Conservation (phyloP, 108 stramenopile genomes). For the Skeletonema marinoi region DNA sequence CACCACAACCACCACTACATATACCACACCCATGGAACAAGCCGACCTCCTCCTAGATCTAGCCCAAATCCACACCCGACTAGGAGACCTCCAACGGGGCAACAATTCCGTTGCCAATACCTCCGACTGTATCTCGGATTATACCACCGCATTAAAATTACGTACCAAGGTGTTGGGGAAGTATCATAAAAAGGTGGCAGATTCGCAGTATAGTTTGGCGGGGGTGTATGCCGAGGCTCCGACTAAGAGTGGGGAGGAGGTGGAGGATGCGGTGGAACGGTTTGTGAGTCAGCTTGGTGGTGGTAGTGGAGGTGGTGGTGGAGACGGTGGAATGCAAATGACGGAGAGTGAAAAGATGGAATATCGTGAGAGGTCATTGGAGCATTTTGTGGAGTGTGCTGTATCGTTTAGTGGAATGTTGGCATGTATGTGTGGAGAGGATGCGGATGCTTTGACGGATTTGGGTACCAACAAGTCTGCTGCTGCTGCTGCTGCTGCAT, state of each 20-base stretch:
- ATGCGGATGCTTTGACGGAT: constrained; percentile 48
- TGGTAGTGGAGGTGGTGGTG: constrained; percentile 1
- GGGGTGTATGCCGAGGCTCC: constrained; percentile 56
- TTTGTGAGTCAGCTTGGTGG: constrained; percentile 17
- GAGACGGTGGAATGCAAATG: constrained; percentile 1
- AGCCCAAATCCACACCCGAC: constrained; percentile 74
- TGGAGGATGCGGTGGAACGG: constrained; percentile 15
- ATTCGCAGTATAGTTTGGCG: constrained; percentile 69
- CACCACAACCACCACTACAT: not conserved
- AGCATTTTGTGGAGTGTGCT: constrained; percentile 67
- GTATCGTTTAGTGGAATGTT: constrained; percentile 61
- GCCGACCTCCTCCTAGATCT: constrained; percentile 42
- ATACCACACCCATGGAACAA: not conserved
- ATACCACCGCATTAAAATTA: constrained; percentile 51
- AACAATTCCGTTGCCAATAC: constrained; percentile 56
- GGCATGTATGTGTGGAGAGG: constrained; percentile 61
- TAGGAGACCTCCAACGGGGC: constrained; percentile 75
- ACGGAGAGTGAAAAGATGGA: constrained; percentile 38
- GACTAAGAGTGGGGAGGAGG: constrained; percentile 17
- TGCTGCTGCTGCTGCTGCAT: constrained; percentile 1
- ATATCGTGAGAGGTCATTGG: constrained; percentile 49
- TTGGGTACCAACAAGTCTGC: not conserved
- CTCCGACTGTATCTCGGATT: constrained; percentile 63
- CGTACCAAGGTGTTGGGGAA: constrained; percentile 18
- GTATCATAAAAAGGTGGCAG: constrained; percentile 77